A percentile compares a stretch with the other conserved stretches of the same genome.
These are phyloP conservation scores for Posidonia australis DNA, from an alignment of 106 monocot species.

Conservation along the genomic window DNA sequence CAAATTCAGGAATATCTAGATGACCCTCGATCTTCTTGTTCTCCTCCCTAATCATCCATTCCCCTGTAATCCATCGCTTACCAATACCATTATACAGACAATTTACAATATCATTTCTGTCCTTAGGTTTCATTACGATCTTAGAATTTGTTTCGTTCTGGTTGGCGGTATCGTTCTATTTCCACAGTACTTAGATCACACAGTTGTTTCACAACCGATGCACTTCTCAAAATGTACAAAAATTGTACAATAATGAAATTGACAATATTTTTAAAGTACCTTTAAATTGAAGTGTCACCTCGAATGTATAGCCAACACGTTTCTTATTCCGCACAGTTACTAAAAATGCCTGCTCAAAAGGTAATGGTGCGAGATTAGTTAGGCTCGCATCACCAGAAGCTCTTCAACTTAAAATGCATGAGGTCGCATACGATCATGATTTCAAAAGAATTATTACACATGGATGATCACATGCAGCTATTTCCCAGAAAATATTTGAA, in stretches of 20 bases:
- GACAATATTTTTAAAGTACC: neutral
- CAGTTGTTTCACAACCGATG: too few relatives aligned
- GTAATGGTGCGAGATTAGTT: neutral
- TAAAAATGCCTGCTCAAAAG: neutral
- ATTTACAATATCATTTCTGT: neutral
- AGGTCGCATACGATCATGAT: too few relatives aligned
- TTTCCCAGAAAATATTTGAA: too few relatives aligned
- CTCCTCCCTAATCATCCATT: conserved; percentile 59
- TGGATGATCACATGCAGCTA: too few relatives aligned
- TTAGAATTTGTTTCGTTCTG: too few relatives aligned
- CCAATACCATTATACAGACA: neutral
- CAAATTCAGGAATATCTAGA: conserved; percentile 79
- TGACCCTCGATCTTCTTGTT: conserved; percentile 68
- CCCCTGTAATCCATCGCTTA: conserved; percentile 30
- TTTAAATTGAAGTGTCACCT: conserved; percentile 1
- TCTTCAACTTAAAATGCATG: too few relatives aligned
- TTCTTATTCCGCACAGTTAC: conserved; percentile 6
- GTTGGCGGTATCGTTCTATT: too few relatives aligned
- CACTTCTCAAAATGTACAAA: neutral
- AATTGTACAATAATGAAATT: neutral
- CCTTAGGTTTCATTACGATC: too few relatives aligned
- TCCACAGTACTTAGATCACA: too few relatives aligned
- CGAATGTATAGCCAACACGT: conserved; percentile 3
- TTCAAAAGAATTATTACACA: too few relatives aligned
- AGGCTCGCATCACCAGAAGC: too few relatives aligned